Base-by-base conservation (phyloP, 2,329 filamentous ascomycete genomes). In the Didymella keratinophila region DNA sequence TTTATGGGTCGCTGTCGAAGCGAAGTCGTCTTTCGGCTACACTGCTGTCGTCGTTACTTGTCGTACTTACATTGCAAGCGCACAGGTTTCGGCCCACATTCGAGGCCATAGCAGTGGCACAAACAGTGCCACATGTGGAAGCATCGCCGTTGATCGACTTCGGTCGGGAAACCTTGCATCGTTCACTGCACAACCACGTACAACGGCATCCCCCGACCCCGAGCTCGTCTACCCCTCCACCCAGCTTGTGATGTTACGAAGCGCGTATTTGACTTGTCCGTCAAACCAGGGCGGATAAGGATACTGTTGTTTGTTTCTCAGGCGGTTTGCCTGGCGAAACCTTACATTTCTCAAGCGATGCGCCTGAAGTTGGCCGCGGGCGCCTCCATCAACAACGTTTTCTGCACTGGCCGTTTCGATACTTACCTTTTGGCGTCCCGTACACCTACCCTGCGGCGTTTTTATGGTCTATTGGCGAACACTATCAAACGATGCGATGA, bases 401-500 rank as follows among this genome's bases (percentile, higher is more conserved):
- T 56, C 62, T 61, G 56, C 59, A 58, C 42, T 53, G 55, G 48
- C 43, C 42, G 16, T 52, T 59, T 34, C 45, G 50, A 47, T 14
- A 39, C n/a, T 12, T 32, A n/a, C 43, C 20, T 48, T 52, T 61
- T 51, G 50, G 55, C 47, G 43, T 32, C 27, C 21, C 41, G 14
- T 50, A 23, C 37, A 50, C 36, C 28, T 53, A 44, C 46, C 27
- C 30, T 25, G 34, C 51, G 32, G 34, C 49, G 34, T 37, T 34
- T 56, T 28, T 34, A 43, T 56, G 32, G 23, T 23, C 12, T 45
- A 32, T 48, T 56, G 50, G 53, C 63, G 56, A 62, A 51, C 61
- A 48, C 55, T 53, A 25, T 20, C 53, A 44, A 46, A 65, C 57
- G 47, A 73, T 71, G 71, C 69, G 47, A 76, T 73, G 67, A 74